A percentile compares a stretch with the other conserved stretches of the same genome.
These are phyloP conservation scores for Podospora tetraspora DNA, from an alignment of 495 filamentous ascomycete species.

Conservation along the genomic window DNA sequence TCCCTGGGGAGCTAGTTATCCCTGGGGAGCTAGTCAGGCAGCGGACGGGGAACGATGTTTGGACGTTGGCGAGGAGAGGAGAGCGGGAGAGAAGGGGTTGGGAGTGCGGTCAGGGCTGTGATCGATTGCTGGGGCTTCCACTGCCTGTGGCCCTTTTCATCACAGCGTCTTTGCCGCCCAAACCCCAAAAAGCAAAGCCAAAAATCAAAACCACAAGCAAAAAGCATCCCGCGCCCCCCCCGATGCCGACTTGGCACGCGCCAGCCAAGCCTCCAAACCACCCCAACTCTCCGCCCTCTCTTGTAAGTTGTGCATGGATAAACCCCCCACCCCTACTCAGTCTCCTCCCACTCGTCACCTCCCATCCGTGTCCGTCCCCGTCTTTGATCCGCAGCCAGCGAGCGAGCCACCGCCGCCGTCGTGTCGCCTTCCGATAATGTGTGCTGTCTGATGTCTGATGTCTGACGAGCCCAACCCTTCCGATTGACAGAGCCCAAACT, in stretches of 20 bases:
- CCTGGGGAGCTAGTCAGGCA: too few species aligned
- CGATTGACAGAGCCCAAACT: background rate
- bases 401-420: background rate
- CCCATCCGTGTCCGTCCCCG: background rate
- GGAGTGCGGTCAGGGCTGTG: background rate
- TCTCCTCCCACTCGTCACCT: background rate
- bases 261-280: constrained; percentile 7
- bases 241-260: constrained; percentile 12
- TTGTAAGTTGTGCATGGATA: constrained; percentile 9
- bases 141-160: background rate
- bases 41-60: background rate
- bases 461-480: constrained; percentile 1
- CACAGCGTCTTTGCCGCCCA: background rate
- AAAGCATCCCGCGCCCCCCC: background rate
- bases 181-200: background rate
- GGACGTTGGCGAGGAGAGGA: background rate
- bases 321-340: background rate
- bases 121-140: too few species aligned
- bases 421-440: too few species aligned
- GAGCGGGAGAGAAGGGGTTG: background rate
- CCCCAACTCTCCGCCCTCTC: background rate
- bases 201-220: too few species aligned
- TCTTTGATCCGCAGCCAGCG: background rate
- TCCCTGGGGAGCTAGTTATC: background rate
- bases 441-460: constrained; percentile 6